Evolutionary conservation across 1,284 basidiomycete species (phyloP), one percentile per base, ranked within the genome.

Genomic region (Puccinia polysora): DNA sequence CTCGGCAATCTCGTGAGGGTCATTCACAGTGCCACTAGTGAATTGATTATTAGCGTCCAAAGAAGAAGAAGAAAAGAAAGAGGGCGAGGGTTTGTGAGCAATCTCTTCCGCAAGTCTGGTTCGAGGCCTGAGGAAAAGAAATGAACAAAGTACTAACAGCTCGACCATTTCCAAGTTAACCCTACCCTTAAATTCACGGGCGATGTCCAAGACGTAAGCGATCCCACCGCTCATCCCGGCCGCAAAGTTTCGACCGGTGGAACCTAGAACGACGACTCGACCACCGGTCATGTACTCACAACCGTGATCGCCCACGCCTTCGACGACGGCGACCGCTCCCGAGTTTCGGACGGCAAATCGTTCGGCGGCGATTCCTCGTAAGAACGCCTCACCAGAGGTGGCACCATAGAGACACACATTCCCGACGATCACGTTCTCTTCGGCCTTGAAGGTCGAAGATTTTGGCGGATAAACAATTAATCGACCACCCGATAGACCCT

Each of bases 261-360:
- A 85, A 59, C 93, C 92, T 40, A 96, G 87, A 73, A 95, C 86
- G 71, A 95, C 90, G 72, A 96, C 88, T 58, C 92, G 87, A 67
- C 92, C 93, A 74, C 93, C 93, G 43, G 93, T 97, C 92, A 96
- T 96, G 81, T 96, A 96, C 81, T 93, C 90, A 80, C 89, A 91
- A 49, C 75, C 75, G 53, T 77, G 75, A 78, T 94, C 91, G 75
- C 91, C 92, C 43, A 87, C 89, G 38, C 91, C 92, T 80, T 95
- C 92, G 18, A 94, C 88, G 38, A 96, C 92, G 50, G 91, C 89
- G 73, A 88, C 88, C 5, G 90, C 92, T 73, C 93, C 93, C 34
- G 92, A 95, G 82, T 97, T 97, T 76, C 93, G 85, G 55, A 96
- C 93, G 59, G 89, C 91, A 80, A 96, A 96, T 73, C 93, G 90